A percentile compares a stretch with the other conserved stretches of the same genome.
These are phyloP conservation scores for Coemansia sp. DNA, from an alignment of 192 early-diverging fungal genomes.

Conservation along the genomic window DNA sequence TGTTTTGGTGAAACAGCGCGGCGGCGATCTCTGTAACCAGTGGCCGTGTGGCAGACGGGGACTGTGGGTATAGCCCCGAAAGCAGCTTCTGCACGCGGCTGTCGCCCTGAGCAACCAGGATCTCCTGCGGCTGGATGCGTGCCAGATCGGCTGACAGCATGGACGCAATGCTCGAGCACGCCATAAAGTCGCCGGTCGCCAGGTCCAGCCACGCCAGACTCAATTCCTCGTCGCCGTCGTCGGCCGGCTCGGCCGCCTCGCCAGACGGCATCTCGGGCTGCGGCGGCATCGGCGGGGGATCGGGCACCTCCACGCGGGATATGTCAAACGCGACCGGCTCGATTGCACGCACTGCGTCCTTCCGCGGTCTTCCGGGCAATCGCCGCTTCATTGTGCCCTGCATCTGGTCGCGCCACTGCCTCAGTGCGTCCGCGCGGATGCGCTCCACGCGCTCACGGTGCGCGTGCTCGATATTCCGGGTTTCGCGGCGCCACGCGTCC, in stretches of 20 bases:
- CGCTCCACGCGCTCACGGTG: slow-evolving; percentile 1
- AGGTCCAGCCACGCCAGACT: slow-evolving; percentile 91
- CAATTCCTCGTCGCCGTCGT: slow-evolving; percentile 18
- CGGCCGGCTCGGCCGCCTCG: not conserved
- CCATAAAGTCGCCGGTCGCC: slow-evolving; percentile 84
- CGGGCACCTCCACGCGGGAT: slow-evolving; percentile 7
- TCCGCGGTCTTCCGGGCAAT: slow-evolving; percentile 12
- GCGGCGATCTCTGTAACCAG: slow-evolving; percentile 5
- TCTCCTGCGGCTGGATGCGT: slow-evolving; percentile 83
- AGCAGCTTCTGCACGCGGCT: slow-evolving; percentile 1
- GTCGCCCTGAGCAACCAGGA: slow-evolving; percentile 57
- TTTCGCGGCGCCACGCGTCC: slow-evolving; percentile 4
- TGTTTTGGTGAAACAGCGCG: slow-evolving; percentile 6
- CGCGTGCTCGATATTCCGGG: not conserved
- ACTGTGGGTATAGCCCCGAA: slow-evolving; percentile 6
- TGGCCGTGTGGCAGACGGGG: slow-evolving; percentile 6
- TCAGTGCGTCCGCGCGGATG: slow-evolving; percentile 2
- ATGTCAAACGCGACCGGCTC: slow-evolving; percentile 15
- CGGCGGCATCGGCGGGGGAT: slow-evolving; percentile 11
- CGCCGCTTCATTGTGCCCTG: not conserved
- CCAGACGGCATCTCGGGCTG: not conserved
- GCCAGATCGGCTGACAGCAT: slow-evolving; percentile 67
- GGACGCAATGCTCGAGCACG: slow-evolving; percentile 53
- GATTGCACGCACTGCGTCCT: not conserved
- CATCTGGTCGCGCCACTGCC: slow-evolving; percentile 5